Evolutionary conservation across 1,284 basidiomycete genomes (phyloP), one percentile per base, ranked within the genome.

Genomic region (Cryptococcus jaspeensis): DNA sequence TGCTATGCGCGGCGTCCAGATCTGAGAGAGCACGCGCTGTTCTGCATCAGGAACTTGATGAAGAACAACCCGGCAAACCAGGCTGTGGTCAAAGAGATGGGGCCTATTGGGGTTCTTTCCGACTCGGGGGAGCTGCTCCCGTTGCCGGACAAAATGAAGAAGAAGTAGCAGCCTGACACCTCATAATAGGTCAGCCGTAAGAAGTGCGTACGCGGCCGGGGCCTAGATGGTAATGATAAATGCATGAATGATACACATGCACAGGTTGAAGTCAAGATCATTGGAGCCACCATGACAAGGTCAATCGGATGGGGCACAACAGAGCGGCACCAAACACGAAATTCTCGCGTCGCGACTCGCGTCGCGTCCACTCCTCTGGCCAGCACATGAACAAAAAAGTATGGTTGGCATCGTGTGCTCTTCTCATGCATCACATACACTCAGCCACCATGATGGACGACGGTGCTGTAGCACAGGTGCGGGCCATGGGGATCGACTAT

Each of bases 1-100:
- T n/a, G 40, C 25, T 18, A 9, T 32, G 28, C 5, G 28, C n/a
- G n/a, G n/a, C n/a, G 22, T 39, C 20, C 68, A 93, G 92, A 90
- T 77, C 79, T 96, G 46, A 85, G 90, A 39, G 92, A 95, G 75
- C 89, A 95, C 73, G 90, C 92, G 1, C 83, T 95, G 43, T 86
- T 95, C 63, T 82, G 90, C 12, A 80, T 95, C 20, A 84, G 85
- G 45, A 91, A 89, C 74, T 73, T 94, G 23, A 81, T 94, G 57
- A 81, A 85, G 62, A 80, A 82, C 42, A 95, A 94, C 70, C 63
- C 76, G 16, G 87, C 85, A 59, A 95, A 91, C 67, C 90, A 95
- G 77, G 83, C 81, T 2, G 80, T 90, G 45, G 87, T 96, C 44
- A 81, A 85, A 53, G 81, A 83, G 56, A 84, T 92, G 62, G 84